These are phyloP conservation scores for Picea mariana DNA, from an alignment of 83 land plant genomes.

Conservation along the genomic window DNA sequence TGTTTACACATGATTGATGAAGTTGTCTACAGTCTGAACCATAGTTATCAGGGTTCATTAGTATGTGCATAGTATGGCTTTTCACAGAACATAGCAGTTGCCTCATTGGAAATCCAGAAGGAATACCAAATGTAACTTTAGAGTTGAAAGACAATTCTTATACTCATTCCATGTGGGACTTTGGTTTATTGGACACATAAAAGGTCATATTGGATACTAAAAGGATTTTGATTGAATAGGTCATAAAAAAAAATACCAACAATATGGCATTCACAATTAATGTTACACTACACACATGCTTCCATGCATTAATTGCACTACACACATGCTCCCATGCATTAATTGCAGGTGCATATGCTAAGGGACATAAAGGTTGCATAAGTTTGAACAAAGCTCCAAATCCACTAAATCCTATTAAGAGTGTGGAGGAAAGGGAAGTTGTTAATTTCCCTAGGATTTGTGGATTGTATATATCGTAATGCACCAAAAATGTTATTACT, in stretches of 20 bases:
- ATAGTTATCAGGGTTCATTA: too few relatives aligned
- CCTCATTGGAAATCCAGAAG: conserved; percentile 55
- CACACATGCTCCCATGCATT: conserved; percentile 90
- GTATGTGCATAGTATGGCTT: conserved; percentile 77
- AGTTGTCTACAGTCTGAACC: too few relatives aligned
- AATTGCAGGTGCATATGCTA: conserved; percentile 60
- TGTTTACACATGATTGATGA: too few relatives aligned
- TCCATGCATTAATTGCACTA: conserved; percentile 70
- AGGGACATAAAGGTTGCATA: conserved; percentile 87
- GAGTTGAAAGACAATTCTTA: conserved; percentile 75
- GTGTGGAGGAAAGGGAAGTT: conserved; percentile 84
- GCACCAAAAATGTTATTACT: conserved; percentile 70
- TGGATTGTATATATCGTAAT: conserved; percentile 86
- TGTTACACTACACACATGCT: conserved; percentile 89
- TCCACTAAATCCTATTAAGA: conserved; percentile 69
- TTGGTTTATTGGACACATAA: conserved; percentile 66
- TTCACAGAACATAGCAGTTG: conserved; percentile 77
- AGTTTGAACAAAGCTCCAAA: conserved; percentile 86
- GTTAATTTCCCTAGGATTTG: conserved; percentile 87
- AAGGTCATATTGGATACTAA: conserved; percentile 63
- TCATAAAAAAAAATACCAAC: conserved; percentile 71
- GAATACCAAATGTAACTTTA: conserved; percentile 61
- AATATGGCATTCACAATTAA: conserved; percentile 78
- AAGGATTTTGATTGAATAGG: conserved; percentile 64
- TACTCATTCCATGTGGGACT: conserved; percentile 89